Percentiles rank a stretch among this genome's conserved stretches.
phyloP scores from a whole-genome alignment of 805 yeast species.

The Saccharomycopsis synnaedendra region DNA sequence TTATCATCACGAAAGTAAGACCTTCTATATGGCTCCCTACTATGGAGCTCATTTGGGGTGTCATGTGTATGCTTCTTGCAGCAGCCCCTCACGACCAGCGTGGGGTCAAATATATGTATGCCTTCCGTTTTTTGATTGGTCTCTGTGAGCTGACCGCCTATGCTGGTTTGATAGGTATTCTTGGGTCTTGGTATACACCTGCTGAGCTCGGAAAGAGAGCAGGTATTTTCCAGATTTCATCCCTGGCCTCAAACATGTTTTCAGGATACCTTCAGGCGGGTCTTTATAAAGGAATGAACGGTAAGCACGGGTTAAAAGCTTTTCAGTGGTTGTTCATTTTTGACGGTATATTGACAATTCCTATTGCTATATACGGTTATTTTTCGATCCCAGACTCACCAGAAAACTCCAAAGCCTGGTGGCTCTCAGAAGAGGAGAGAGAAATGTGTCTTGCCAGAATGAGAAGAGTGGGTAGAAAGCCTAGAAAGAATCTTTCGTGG shows the following conservation, averaged over 20 bases:
- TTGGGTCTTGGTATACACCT: constrained; percentile 44
- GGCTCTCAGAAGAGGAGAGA: not conserved
- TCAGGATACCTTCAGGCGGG: constrained; percentile 41
- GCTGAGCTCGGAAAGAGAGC: constrained; percentile 42
- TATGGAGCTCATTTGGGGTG: not conserved
- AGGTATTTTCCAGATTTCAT: not conserved
- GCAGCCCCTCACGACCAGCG: constrained; percentile 30
- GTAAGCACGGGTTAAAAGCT: constrained; percentile 29
- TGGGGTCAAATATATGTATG: constrained; percentile 19
- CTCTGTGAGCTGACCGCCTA: constrained; percentile 56
- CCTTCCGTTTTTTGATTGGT: constrained; percentile 54
- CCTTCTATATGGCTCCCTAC: constrained; percentile 25
- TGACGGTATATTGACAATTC: constrained; percentile 24
- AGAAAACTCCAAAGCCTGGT: constrained; percentile 10
- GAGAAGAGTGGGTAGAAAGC: constrained; percentile 44
- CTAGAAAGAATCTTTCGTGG: constrained; percentile 65
- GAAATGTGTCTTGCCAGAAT: constrained; percentile 9
- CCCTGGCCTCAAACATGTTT: constrained; percentile 31
- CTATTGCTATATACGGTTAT: constrained; percentile 27
- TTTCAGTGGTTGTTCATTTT: constrained; percentile 37
- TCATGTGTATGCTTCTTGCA: not conserved
- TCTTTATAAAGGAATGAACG: constrained; percentile 27
- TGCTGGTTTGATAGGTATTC: constrained; percentile 49
- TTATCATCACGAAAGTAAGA: constrained; percentile 42
- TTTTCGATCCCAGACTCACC: constrained; percentile 36